Base-by-base conservation (phyloP, 75 land plant genomes). In the Picea glauca region DNA sequence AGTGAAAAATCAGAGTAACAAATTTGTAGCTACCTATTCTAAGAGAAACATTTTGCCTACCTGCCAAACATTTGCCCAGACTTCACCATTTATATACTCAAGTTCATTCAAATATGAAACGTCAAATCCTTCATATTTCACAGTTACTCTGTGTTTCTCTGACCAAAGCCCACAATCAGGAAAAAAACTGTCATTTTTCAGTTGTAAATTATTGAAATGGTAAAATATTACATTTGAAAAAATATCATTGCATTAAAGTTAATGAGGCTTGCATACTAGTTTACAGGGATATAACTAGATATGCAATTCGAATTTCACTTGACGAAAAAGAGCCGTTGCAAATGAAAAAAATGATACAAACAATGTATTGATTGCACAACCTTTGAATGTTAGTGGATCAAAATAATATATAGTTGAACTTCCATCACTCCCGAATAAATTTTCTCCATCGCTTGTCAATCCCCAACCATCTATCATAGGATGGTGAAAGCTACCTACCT, bases 401-500 rank as follows among this genome's bases (percentile, higher is more conserved):
- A 97, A 64, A 38, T 84, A 83, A 85, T 97, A 97, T 14, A 97
- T 35, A 31, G 82, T 86, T 63, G 99, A 96, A 80, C 85, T 88
- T 60, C 99, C 99, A 84, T 97, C 99, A 76, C 91, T 95, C 32
- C 99, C 99, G 79, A 84, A 89, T 81, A 97, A 64, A 9, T 90
- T 74, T 78, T 93, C 85, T 61, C 94, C 95, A 90, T 93, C 92
- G 62, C 91, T 92, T 57, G 98, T 88, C 77, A 97, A 80, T 56
- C 99, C 99, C 99, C 99, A 97, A 31, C 99, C 99, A 91, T 97
- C 99, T 62, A 78, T 65, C 99, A 97, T 97, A 61, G 84, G 90
- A 85, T 97, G 95, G 31, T 76, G 86, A 79, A 93, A 94, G 60
- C 58, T 81, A 38, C 77, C 76, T 35, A 88, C 15, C 98, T 96